phyloP scores from a whole-genome alignment of 352 stramenopile species.

The Aphanomyces stellatus region DNA sequence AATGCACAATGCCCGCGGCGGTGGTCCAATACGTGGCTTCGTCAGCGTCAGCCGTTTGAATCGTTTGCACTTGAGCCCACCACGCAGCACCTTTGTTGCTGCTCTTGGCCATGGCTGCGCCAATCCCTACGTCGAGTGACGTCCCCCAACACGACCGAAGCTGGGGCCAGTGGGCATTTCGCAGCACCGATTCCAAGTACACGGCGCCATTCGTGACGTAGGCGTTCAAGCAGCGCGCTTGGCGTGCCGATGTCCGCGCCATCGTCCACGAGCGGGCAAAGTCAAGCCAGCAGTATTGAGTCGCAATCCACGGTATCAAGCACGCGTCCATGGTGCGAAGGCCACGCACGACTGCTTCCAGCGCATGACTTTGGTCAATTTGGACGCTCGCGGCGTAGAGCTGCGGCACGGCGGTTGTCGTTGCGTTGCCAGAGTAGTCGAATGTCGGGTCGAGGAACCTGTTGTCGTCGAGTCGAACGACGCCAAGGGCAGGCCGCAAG shows the following conservation, averaged over 20 bases:
- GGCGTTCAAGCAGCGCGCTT: background rate
- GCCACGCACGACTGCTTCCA: background rate
- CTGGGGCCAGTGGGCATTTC: background rate
- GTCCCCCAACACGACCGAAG: background rate
- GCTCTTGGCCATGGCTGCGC: background rate
- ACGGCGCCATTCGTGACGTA: constrained; percentile 2
- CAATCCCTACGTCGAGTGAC: background rate
- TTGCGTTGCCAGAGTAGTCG: background rate
- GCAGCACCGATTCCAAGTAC: constrained; percentile 2
- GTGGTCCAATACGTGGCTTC: background rate
- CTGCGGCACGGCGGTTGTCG: background rate
- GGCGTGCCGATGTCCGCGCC: background rate
- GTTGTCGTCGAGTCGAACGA: background rate
- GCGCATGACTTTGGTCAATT: background rate
- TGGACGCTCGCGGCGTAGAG: background rate
- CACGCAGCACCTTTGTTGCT: background rate
- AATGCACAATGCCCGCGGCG: background rate
- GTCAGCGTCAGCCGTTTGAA: background rate
- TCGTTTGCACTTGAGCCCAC: background rate
- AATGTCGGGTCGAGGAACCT: background rate
- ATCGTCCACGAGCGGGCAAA: background rate
- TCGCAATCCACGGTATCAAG: background rate
- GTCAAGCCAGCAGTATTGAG: constrained; percentile 12
- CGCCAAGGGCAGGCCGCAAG: background rate
- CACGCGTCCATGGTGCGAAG: constrained; percentile 5